phyloP scores from a whole-genome alignment of 192 early-diverging fungal species.

The Coemansia sp. region DNA sequence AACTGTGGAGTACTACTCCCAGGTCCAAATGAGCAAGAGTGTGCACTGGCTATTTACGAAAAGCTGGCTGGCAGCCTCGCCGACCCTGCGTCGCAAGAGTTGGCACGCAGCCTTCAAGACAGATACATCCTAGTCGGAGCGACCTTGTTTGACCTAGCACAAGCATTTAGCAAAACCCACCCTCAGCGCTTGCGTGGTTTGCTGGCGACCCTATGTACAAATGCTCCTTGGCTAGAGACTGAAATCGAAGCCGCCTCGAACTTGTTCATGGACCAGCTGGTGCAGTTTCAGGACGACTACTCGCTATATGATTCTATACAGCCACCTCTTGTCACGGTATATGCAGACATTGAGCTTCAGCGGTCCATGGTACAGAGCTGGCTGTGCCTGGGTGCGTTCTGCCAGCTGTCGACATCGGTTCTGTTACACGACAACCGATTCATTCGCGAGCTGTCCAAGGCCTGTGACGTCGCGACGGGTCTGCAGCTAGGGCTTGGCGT shows the following conservation, averaged over 20 bases:
- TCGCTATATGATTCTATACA: conserved; percentile 15
- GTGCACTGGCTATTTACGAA: conserved; percentile 34
- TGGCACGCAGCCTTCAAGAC: conserved; percentile 29
- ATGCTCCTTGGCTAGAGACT: conserved; percentile 50
- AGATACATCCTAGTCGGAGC: conserved; percentile 46
- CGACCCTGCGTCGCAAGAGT: conserved; percentile 27
- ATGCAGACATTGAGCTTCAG: conserved; percentile 34
- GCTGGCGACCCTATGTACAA: conserved; percentile 46
- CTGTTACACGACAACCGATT: conserved; percentile 38
- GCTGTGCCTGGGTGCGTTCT: conserved; percentile 29
- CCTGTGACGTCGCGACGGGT: conserved; percentile 34
- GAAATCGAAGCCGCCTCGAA: conserved; percentile 55
- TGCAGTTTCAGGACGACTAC: conserved; percentile 51
- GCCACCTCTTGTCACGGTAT: conserved; percentile 17
- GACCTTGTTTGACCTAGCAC: conserved; percentile 60
- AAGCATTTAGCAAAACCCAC: conserved; percentile 51
- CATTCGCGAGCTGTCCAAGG: conserved; percentile 33
- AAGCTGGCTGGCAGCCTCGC: conserved; percentile 39
- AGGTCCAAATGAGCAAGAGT: conserved; percentile 14
- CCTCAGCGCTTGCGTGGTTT: conserved; percentile 40
- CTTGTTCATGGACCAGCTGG: conserved; percentile 57
- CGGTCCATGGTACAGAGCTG: conserved; percentile 34
- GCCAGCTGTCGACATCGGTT: conserved; percentile 17
- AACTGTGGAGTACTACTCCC: background rate
- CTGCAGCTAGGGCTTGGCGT: conserved; percentile 16